A percentile compares a stretch with the other conserved stretches of the same genome.
These are phyloP conservation scores for Kitagawia praeruptora DNA, from an alignment of 129 eudicot genomes.

Conservation along the genomic window DNA sequence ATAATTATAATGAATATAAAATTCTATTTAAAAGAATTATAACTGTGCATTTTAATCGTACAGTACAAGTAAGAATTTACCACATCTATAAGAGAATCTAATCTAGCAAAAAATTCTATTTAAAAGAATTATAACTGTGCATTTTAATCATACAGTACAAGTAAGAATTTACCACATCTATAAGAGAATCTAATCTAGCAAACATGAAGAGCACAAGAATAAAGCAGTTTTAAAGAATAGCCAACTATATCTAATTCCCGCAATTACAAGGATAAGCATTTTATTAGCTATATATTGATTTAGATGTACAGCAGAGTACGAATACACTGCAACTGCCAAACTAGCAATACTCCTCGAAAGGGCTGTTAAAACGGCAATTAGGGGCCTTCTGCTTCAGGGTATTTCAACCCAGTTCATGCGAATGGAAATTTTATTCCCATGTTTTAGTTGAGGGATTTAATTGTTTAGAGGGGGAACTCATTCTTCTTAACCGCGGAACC, in stretches of 20 bases:
- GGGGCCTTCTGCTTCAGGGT: not conserved
- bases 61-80: not conserved
- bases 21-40: too few species aligned
- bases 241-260: not conserved
- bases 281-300: not conserved
- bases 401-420: not conserved
- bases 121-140: too few species aligned
- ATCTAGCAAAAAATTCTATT: too few species aligned
- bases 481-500: not conserved
- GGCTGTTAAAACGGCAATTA: not conserved
- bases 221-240: not conserved
- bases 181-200: not conserved
- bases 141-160: too few species aligned
- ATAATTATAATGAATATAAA: too few species aligned
- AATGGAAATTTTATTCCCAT: not conserved
- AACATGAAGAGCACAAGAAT: not conserved
- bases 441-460: not conserved
- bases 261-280: not conserved
- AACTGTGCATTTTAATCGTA: too few species aligned
- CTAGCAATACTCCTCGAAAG: not conserved
- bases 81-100: not conserved
- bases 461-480: not conserved
- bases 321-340: not conserved
- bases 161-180: not conserved
- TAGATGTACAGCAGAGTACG: not conserved